Evolutionary conservation across 2,329 filamentous ascomycete species (phyloP), one percentile per base, ranked within the genome.

Genomic region (Aureobasidium sp.): DNA sequence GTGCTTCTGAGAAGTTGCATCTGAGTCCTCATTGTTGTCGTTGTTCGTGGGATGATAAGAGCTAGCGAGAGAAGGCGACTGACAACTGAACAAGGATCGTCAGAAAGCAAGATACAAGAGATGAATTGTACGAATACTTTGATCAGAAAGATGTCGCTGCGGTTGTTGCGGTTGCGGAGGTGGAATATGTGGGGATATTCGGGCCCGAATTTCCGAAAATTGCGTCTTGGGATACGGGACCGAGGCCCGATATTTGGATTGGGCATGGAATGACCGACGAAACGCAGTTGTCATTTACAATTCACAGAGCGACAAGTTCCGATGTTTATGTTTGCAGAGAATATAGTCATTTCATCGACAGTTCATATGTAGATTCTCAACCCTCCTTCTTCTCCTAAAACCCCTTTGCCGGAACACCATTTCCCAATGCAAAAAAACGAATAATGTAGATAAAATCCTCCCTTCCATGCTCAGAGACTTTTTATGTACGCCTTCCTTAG

Each of bases 161-260:
- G 34, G 34, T 37, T 15, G 34, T 37, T 29, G 4, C 6, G 25
- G 41, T 44, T 7, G 30, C 10, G 39, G 39, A 15, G 16, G 4
- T 21, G 21, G 21, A 21, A 29, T n/a, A 42, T 54, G 50, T 54
- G 50, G 50, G 37, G 50, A 42, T 41, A 10, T 45, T 57, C 53
- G 53, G 53, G 39, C n/a, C 53, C 53, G 53, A 57, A 29, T 57
- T 45, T 45, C 53, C 53, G 39, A 41, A 21, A 21, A 21, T n/a
- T 21, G 21, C n/a, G 8, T 2, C 1, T 6, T 13, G 8, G 9
- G 6, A 21, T 6, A 10, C 50, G 50, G 50, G 50, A 54, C 50
- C 50, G 50, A 54, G 50, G 50, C 37, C 50, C 50, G 50, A 36
- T 48, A n/a, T n/a, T n/a, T n/a, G n/a, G n/a, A 6, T 4, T 30